A percentile compares a stretch with the other conserved stretches of the same genome.
Conservation (phyloP, 2,329 filamentous ascomycete species). For the Nigrospora oryzae region DNA sequence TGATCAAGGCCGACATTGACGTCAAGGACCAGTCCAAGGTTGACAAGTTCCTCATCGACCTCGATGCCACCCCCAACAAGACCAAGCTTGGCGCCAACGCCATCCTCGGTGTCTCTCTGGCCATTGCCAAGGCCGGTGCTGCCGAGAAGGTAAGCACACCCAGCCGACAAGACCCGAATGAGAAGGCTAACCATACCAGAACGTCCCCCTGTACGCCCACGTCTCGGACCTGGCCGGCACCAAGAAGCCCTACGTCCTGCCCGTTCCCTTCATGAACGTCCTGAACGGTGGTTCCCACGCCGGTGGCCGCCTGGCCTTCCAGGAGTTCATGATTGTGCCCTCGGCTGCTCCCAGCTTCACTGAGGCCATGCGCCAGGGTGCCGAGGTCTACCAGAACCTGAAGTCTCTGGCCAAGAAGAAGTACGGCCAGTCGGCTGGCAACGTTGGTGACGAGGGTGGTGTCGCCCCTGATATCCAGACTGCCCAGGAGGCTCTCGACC, state of each 20-base stretch:
- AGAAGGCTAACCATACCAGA: slow-evolving; percentile 27
- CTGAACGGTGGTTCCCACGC: slow-evolving; percentile 92
- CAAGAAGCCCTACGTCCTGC: slow-evolving; percentile 86
- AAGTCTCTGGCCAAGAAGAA: slow-evolving; percentile 98
- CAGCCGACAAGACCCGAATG: neutral
- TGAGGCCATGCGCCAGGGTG: slow-evolving; percentile 91
- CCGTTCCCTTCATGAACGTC: slow-evolving; percentile 90
- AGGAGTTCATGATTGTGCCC: slow-evolving; percentile 94
- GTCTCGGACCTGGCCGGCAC: slow-evolving; percentile 81
- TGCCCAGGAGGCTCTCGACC: slow-evolving; percentile 89
- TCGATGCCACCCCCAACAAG: slow-evolving; percentile 82
- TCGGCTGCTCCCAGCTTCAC: slow-evolving; percentile 81
- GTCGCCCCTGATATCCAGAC: slow-evolving; percentile 98
- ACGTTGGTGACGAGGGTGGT: slow-evolving; percentile 99
- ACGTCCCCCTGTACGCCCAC: slow-evolving; percentile 79
- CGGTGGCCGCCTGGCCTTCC: slow-evolving; percentile 89
- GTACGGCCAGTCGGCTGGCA: slow-evolving; percentile 97
- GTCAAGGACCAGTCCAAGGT: slow-evolving; percentile 81
- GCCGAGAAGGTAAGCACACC: slow-evolving; percentile 60
- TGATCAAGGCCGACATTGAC: slow-evolving; percentile 77
- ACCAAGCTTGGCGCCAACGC: slow-evolving; percentile 82
- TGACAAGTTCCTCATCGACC: slow-evolving; percentile 76
- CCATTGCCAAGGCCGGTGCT: slow-evolving; percentile 80
- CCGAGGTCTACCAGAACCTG: slow-evolving; percentile 97
- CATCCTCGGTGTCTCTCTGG: slow-evolving; percentile 77